phyloP scores from a whole-genome alignment of 2,329 filamentous ascomycete genomes.

The Neofusicoccum ribis region DNA sequence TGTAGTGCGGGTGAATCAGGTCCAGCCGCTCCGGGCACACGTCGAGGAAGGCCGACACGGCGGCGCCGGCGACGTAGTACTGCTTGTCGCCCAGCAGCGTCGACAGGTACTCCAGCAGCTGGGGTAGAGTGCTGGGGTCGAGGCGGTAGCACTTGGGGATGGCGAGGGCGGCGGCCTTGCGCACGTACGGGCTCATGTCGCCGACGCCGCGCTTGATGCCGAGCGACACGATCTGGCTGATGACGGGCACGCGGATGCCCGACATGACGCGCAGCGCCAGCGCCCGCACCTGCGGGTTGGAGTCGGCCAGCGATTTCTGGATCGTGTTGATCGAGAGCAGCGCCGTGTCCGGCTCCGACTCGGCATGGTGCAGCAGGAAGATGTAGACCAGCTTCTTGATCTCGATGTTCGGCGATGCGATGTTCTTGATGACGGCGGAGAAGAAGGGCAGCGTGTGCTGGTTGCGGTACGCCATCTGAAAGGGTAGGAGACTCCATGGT shows the following conservation, averaged over 20 bases:
- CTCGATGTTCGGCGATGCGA: constrained; percentile 88
- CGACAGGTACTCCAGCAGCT: constrained; percentile 78
- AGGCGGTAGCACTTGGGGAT: constrained; percentile 95
- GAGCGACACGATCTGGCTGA: constrained; percentile 93
- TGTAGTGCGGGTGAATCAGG: constrained; percentile 87
- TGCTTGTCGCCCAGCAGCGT: constrained; percentile 84
- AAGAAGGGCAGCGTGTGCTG: constrained; percentile 91
- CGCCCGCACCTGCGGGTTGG: constrained; percentile 85
- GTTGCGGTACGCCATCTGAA: constrained; percentile 89
- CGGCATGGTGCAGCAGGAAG: constrained; percentile 94
- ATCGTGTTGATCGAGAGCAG: constrained; percentile 98
- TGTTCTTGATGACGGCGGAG: constrained; percentile 97
- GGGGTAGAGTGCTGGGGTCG: constrained; percentile 80
- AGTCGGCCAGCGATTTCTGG: constrained; percentile 92
- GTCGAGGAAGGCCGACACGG: constrained; percentile 84
- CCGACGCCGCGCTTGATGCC: constrained; percentile 91
- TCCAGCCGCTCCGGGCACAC: constrained; percentile 86
- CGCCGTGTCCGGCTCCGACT: constrained; percentile 91
- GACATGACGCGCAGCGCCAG: constrained; percentile 96
- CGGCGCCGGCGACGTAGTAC: constrained; percentile 94
- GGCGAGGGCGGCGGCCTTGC: constrained; percentile 87
- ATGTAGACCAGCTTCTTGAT: constrained; percentile 99
- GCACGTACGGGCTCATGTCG: constrained; percentile 92
- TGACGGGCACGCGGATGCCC: constrained; percentile 93
- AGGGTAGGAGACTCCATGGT: not conserved